phyloP scores from a whole-genome alignment of 2,329 filamentous ascomycete species.

The Penicillium rolfsii region DNA sequence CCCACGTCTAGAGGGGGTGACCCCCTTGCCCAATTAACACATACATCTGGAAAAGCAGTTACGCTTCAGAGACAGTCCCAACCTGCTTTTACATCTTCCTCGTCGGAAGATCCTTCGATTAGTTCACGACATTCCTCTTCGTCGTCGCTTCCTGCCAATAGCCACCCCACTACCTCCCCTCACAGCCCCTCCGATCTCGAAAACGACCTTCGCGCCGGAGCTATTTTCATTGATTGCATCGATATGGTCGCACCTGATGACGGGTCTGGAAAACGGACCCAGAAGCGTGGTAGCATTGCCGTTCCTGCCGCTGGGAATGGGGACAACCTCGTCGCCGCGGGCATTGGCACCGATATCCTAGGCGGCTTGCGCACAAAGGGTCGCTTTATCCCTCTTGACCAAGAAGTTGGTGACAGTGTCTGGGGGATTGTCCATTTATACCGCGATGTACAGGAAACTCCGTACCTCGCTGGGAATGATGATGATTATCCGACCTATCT shows the following conservation, averaged over 20 bases:
- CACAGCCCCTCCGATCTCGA: slow-evolving; percentile 30
- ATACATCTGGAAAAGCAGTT: background rate
- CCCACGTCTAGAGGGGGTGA: slow-evolving; percentile 10
- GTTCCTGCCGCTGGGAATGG: slow-evolving; percentile 39
- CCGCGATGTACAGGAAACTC: slow-evolving; percentile 76
- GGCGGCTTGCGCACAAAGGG: slow-evolving; percentile 81
- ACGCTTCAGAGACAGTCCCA: slow-evolving; percentile 15
- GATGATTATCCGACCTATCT: slow-evolving; percentile 52
- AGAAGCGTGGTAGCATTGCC: slow-evolving; percentile 25
- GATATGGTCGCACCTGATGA: slow-evolving; percentile 61
- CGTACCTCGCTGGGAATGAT: slow-evolving; percentile 52
- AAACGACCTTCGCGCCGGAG: slow-evolving; percentile 78
- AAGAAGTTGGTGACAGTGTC: slow-evolving; percentile 74
- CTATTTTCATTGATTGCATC: slow-evolving; percentile 78
- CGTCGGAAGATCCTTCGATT: background rate
- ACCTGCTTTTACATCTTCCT: background rate
- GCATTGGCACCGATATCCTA: slow-evolving; percentile 55
- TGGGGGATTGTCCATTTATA: slow-evolving; percentile 97
- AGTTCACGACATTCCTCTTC: background rate
- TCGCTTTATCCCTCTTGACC: slow-evolving; percentile 71
- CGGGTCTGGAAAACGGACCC: slow-evolving; percentile 30
- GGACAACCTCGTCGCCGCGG: slow-evolving; percentile 49
- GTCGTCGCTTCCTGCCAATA: background rate
- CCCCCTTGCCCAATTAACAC: background rate
- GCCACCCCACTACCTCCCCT: slow-evolving; percentile 16